Percentiles rank a stretch among this genome's conserved stretches.
phyloP scores from a whole-genome alignment of 2,329 filamentous ascomycete species.

The Dothiorella sarmentorum region DNA sequence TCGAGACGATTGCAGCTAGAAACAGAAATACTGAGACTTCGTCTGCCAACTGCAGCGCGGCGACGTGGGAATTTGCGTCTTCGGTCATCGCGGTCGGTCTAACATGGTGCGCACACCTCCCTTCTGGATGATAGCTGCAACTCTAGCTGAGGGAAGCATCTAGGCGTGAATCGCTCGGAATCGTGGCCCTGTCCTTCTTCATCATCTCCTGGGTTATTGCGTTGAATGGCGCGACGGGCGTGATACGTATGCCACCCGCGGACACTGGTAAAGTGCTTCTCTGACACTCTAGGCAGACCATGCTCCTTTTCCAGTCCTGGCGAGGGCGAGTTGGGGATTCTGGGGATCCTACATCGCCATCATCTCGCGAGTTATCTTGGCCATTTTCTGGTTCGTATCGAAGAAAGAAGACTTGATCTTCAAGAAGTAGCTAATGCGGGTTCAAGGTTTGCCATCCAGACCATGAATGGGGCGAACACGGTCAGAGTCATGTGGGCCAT shows the following conservation, averaged over 20 bases:
- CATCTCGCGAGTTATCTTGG: constrained; percentile 52
- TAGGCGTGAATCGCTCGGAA: constrained; percentile 48
- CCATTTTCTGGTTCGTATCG: constrained; percentile 62
- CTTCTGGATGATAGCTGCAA: no score
- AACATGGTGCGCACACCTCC: constrained; percentile 41
- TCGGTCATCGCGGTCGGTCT: constrained; percentile 44
- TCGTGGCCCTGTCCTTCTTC: constrained; percentile 51
- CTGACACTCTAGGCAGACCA: constrained; percentile 41
- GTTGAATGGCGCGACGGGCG: constrained; percentile 53
- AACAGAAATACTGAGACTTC: constrained; percentile 3
- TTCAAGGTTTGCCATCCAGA: constrained; percentile 66
- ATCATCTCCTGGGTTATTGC: constrained; percentile 59
- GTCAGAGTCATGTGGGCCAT: constrained; percentile 43
- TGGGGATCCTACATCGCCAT: constrained; percentile 56
- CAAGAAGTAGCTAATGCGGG: no score
- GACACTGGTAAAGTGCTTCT: not conserved
- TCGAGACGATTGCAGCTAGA: not conserved
- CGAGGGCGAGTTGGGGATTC: constrained; percentile 56
- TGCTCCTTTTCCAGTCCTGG: constrained; percentile 55
- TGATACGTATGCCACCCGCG: constrained; percentile 25
- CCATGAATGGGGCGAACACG: constrained; percentile 58
- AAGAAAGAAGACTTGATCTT: no score
- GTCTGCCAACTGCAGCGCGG: constrained; percentile 30
- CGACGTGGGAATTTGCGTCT: constrained; percentile 52
- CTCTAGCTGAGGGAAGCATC: not conserved